Evolutionary conservation across 768 basidiomycete genomes (phyloP).

Genomic region (Pleurotus pulmonarius): DNA sequence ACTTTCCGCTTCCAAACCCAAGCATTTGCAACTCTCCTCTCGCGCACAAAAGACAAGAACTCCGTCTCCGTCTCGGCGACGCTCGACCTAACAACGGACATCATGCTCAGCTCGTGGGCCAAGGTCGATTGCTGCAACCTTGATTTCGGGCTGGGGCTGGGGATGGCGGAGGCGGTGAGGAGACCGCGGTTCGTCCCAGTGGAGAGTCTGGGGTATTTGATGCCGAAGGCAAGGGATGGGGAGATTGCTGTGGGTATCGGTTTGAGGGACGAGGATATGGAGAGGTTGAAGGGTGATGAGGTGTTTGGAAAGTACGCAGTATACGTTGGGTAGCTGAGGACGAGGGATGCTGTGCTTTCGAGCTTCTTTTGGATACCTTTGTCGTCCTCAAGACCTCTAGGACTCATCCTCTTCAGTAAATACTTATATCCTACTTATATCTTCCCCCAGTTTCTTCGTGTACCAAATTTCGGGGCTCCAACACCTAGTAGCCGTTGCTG

Average conservation of each 20-base stretch:
- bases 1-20: conserved; percentile 15
- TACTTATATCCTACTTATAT: too few relatives aligned
- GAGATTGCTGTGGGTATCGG: conserved; percentile 18
- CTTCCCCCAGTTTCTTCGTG: too few relatives aligned
- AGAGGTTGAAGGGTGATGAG: conserved; percentile 18
- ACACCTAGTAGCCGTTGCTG: too few relatives aligned
- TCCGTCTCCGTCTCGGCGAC: conserved; percentile 13
- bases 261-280: conserved; percentile 24
- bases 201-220: conserved; percentile 23
- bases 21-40: conserved; percentile 18
- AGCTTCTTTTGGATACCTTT: too few relatives aligned
- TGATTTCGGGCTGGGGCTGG: conserved; percentile 21
- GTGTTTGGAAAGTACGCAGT: conserved; percentile 16
- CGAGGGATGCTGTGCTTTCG: not conserved
- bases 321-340: conserved; percentile 11
- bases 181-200: conserved; percentile 20
- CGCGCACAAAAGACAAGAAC: conserved; percentile 13
- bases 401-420: too few relatives aligned
- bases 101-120: conserved; percentile 26
- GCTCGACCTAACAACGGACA: conserved; percentile 14
- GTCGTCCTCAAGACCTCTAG: too few relatives aligned
- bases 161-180: conserved; percentile 21
- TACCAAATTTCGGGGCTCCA: too few relatives aligned
- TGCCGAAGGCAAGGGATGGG: conserved; percentile 19
- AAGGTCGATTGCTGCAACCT: conserved; percentile 17